Evolutionary conservation across 768 basidiomycete genomes (phyloP).

Genomic region (Harrya chromipes): DNA sequence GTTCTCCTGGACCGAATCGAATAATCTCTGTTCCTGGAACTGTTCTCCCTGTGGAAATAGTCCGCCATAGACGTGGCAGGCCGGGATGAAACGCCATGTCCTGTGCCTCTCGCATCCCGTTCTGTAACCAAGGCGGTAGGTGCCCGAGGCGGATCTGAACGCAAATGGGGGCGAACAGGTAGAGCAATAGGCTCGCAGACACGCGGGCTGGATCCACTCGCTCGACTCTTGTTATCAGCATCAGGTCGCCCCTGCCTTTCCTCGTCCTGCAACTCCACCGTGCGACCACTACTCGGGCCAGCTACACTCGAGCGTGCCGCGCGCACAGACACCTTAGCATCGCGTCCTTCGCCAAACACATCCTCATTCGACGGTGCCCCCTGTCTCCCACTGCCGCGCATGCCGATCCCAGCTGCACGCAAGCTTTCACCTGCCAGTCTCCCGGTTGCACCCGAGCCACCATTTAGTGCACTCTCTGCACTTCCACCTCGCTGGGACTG

Average conservation of each 20-base stretch:
- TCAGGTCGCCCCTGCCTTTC: conserved; percentile 18
- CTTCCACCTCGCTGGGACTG: conserved; percentile 65
- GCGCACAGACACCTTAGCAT: conserved; percentile 15
- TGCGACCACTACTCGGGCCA: conserved; percentile 6
- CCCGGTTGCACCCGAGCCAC: conserved; percentile 40
- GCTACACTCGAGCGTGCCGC: conserved; percentile 13
- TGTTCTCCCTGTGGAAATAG: conserved; percentile 33
- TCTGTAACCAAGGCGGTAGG: conserved; percentile 13
- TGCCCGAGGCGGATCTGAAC: conserved; percentile 27
- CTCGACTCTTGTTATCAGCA: conserved; percentile 21
- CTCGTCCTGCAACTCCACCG: conserved; percentile 26
- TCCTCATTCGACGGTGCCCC: conserved; percentile 32
- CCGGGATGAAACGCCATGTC: conserved; percentile 26
- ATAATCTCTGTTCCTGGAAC: conserved; percentile 10
- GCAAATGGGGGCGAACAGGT: conserved; percentile 18
- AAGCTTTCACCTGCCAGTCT: conserved; percentile 66
- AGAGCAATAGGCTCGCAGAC: conserved; percentile 14
- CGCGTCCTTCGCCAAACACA: conserved; percentile 32
- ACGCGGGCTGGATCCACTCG: conserved; percentile 23
- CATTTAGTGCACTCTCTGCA: conserved; percentile 60
- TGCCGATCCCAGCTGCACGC: conserved; percentile 65
- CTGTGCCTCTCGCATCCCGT: conserved; percentile 21
- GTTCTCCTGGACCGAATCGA: conserved; percentile 22
- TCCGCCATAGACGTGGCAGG: conserved; percentile 59
- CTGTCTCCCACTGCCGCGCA: conserved; percentile 30